Conservation (phyloP, 495 filamentous ascomycete species). For the Jackrogersella minutella region DNA sequence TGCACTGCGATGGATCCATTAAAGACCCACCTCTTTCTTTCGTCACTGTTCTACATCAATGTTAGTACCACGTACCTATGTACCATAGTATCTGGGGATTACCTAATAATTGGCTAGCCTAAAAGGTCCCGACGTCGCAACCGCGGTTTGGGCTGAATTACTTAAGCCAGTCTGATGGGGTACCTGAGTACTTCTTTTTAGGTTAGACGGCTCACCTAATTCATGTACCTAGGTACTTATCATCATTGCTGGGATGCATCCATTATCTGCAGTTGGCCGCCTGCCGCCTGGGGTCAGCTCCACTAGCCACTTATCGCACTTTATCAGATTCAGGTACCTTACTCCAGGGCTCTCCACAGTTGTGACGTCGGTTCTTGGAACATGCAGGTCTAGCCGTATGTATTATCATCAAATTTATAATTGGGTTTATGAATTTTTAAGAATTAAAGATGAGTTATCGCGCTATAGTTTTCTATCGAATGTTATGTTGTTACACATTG, state of each 20-base stretch:
- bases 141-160: conserved; percentile 13
- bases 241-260: not conserved
- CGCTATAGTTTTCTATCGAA: not conserved
- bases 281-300: conserved; percentile 18
- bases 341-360: conserved; percentile 17
- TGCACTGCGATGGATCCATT: too few species aligned
- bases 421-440: not conserved
- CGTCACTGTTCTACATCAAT: too few species aligned
- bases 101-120: not conserved
- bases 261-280: conserved; percentile 25
- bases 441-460: too few species aligned
- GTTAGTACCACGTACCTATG: too few species aligned
- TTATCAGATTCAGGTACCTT: conserved; percentile 13
- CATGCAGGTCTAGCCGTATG: conserved; percentile 18
- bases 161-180: conserved; percentile 12
- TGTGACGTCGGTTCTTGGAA: conserved; percentile 12
- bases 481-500: not conserved
- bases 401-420: not conserved
- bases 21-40: conserved; percentile 18
- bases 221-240: not conserved
- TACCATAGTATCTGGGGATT: too few species aligned
- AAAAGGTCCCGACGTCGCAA: conserved; percentile 5
- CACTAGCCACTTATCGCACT: conserved; percentile 11
- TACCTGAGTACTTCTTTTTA: too few species aligned
- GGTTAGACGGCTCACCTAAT: not conserved